Evolutionary conservation across 2,329 filamentous ascomycete genomes (phyloP).

Genomic region (Scedosporium apiospermum): DNA sequence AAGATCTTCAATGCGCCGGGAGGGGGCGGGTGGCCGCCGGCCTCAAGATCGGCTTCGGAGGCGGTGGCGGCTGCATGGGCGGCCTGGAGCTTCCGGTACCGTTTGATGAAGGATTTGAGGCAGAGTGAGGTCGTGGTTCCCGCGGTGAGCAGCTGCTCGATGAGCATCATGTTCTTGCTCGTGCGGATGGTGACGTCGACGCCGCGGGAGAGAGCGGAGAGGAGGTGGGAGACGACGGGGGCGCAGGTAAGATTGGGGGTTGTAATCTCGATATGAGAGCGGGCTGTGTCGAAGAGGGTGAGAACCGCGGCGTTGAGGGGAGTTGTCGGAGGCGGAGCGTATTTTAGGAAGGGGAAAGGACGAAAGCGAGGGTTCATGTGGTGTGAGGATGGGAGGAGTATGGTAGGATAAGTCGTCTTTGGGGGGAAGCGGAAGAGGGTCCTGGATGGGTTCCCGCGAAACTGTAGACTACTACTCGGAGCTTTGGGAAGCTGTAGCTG

Average conservation of each 20-base stretch:
- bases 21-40: slow-evolving; percentile 19
- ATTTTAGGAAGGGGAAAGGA: slow-evolving; percentile 44
- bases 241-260: slow-evolving; percentile 70
- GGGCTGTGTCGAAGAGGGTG: slow-evolving; percentile 48
- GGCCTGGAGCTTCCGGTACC: slow-evolving; percentile 30
- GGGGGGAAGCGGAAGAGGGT: background rate
- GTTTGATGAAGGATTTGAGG: slow-evolving; percentile 46
- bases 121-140: slow-evolving; percentile 63
- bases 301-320: slow-evolving; percentile 60
- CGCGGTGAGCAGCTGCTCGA: slow-evolving; percentile 74
- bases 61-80: slow-evolving; percentile 6
- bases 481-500: background rate
- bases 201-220: slow-evolving; percentile 53
- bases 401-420: slow-evolving; percentile 32
- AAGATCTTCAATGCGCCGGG: slow-evolving; percentile 46
- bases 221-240: slow-evolving; percentile 51
- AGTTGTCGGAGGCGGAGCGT: slow-evolving; percentile 45
- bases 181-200: slow-evolving; percentile 61
- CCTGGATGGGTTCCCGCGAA: background rate
- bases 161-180: slow-evolving; percentile 59
- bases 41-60: slow-evolving; percentile 30
- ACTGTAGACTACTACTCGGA: background rate
- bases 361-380: slow-evolving; percentile 58
- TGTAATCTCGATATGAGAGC: slow-evolving; percentile 54
- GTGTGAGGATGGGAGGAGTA: slow-evolving; percentile 67